Conservation (phyloP, 306 rosid species). For the Cyclanthera cordifolia region DNA sequence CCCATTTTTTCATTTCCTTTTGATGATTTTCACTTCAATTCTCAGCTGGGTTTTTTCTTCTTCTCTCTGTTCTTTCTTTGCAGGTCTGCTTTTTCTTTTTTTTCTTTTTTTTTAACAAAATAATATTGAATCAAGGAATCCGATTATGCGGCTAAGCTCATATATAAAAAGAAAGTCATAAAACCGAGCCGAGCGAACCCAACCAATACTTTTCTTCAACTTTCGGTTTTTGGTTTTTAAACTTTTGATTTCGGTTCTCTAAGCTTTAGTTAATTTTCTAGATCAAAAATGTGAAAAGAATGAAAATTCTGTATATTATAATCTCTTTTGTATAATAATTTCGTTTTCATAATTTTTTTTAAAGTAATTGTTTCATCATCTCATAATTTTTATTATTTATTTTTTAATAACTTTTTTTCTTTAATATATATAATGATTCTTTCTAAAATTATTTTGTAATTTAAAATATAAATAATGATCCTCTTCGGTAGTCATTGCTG, state of each 20-base stretch:
- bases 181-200: not conserved
- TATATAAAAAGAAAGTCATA: not conserved
- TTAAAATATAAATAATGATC: too few species aligned
- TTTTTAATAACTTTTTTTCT: too few species aligned
- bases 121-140: not conserved
- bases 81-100: slow-evolving; percentile 11
- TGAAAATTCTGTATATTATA: too few species aligned
- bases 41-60: slow-evolving; percentile 3
- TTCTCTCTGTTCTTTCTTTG: slow-evolving; percentile 13
- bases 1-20: slow-evolving; percentile 19
- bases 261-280: too few species aligned
- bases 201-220: slow-evolving; percentile 10
- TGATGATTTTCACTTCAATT: not conserved
- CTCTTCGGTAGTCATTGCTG: too few species aligned
- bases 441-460: too few species aligned
- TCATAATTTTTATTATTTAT: too few species aligned
- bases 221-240: not conserved
- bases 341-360: too few species aligned
- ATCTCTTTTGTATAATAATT: too few species aligned
- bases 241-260: not conserved
- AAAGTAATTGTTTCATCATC: too few species aligned
- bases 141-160: not conserved
- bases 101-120: not conserved
- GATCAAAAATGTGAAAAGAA: too few species aligned
- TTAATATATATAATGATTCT: too few species aligned